Base-by-base conservation (phyloP, 1,139 yeast species). In the Candida dubliniensis region DNA sequence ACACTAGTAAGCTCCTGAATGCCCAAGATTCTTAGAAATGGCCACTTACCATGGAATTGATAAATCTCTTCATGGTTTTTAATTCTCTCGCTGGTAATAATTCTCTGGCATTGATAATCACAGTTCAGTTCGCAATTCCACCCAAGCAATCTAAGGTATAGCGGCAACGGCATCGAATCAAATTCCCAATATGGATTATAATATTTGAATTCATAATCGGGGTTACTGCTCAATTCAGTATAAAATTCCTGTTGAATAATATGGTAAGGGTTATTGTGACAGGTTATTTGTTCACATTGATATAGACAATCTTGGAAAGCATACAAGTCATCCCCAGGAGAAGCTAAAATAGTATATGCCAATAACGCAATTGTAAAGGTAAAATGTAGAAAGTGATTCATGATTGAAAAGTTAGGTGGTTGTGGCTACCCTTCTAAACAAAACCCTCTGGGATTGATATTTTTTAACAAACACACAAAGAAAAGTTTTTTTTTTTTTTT, bases 41-140 rank as follows among this genome's bases (percentile, higher is more conserved):
- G 98, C 99, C 99, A 93, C 65, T 93, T 93, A 0, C 99, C 99
- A 62, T 93, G 98, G 65, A 89, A 93, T 60, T 93, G 99, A 39
- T 76, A 76, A 2, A 88, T 68, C 44, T 80, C 82, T 43, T 77
- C 74, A 8, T 56, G 46, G 2, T 66, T 54, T 0, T 49, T 52
- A 14, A 70, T 67, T 18, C 96, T 70, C 38, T 74, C 67, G 2
- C 57, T 55, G 0, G 96, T 90, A 37, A 91, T 71, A 12, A 79
- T 61, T 47, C 87, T 80, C 62, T 93, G 98, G 61, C 99, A 93
- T 53, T 81, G 85, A 64, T 93, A 93, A 64, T 93, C 98, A 64
- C 99, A 93, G 59, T 93, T 84, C 38, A 83, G 78, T 8, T 67
- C 66, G 61, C 98, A 91, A 46, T 81, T 79, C 99, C 99, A 93